Evolutionary conservation across 2,329 filamentous ascomycete species (phyloP).

Genomic region (Thielaviopsis cerberus): DNA sequence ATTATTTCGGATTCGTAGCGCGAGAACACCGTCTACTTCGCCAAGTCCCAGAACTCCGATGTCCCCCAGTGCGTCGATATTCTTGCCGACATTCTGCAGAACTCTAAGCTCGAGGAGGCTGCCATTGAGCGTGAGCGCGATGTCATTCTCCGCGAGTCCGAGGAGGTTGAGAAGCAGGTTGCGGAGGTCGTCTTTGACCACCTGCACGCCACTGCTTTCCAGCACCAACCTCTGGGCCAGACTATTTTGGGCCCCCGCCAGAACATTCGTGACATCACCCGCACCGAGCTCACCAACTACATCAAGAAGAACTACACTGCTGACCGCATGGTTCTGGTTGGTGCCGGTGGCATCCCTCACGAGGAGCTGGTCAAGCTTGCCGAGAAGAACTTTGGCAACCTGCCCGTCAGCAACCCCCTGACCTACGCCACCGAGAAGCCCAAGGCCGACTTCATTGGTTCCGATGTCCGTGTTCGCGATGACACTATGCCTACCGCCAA

Average conservation of each 20-base stretch:
- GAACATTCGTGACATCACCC: constrained; percentile 93
- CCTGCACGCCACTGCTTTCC: constrained; percentile 93
- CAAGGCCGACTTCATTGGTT: constrained; percentile 89
- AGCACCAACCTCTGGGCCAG: constrained; percentile 85
- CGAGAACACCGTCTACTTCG: constrained; percentile 99
- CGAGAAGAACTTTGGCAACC: constrained; percentile 77
- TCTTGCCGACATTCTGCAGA: constrained; percentile 95
- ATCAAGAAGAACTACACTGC: constrained; percentile 99
- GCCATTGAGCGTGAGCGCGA: constrained; percentile 96
- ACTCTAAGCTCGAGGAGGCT: constrained; percentile 86
- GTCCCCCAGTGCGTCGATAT: constrained; percentile 94
- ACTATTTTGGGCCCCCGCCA: constrained; percentile 94
- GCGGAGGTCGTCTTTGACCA: constrained; percentile 99
- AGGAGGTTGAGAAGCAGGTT: constrained; percentile 99
- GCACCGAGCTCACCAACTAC: constrained; percentile 79
- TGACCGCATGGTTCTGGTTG: constrained; percentile 97
- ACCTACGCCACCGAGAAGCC: constrained; percentile 63
- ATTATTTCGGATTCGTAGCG: constrained; percentile 46
- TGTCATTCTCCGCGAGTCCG: constrained; percentile 94
- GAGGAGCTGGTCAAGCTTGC: constrained; percentile 86
- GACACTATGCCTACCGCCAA: constrained; percentile 92
- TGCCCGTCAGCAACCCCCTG: constrained; percentile 59
- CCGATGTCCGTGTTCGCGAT: constrained; percentile 86
- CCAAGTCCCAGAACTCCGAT: constrained; percentile 96
- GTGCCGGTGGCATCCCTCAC: constrained; percentile 84